phyloP scores from a whole-genome alignment of 164 flowering plant species.

The Piper betle region DNA sequence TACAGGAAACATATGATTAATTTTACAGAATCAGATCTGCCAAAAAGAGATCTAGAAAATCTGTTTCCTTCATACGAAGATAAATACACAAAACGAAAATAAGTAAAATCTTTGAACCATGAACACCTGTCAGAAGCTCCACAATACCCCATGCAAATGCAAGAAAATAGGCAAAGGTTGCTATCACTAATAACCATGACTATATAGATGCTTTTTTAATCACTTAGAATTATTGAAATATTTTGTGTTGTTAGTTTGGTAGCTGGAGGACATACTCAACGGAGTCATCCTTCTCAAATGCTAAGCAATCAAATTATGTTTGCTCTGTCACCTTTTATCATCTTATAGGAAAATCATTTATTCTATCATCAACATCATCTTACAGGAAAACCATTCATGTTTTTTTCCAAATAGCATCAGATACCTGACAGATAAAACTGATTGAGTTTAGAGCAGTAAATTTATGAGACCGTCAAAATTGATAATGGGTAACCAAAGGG shows the following conservation, averaged over 20 bases:
- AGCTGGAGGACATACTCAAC: conserved; percentile 50
- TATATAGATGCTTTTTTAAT: too few relatives aligned
- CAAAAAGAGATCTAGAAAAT: too few relatives aligned
- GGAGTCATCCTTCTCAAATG: conserved; percentile 61
- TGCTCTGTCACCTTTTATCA: not conserved
- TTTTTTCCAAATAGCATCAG: not conserved
- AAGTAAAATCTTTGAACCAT: too few relatives aligned
- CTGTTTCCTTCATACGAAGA: too few relatives aligned
- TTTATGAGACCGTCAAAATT: too few relatives aligned
- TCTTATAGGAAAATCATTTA: not conserved
- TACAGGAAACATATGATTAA: too few relatives aligned
- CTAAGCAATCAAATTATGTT: conserved; percentile 72
- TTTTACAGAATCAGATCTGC: too few relatives aligned
- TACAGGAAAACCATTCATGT: not conserved
- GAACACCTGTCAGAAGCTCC: not conserved
- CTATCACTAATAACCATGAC: not conserved
- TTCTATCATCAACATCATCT: not conserved
- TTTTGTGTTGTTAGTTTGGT: conserved; percentile 35
- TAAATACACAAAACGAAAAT: too few relatives aligned
- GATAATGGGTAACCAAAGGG: too few relatives aligned
- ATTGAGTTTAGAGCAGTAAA: too few relatives aligned
- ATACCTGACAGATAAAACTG: not conserved
- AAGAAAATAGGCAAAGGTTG: not conserved
- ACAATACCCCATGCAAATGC: not conserved
- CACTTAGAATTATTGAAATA: not conserved